phyloP scores from a whole-genome alignment of 306 rosid species.

The Luffa acutangula region DNA sequence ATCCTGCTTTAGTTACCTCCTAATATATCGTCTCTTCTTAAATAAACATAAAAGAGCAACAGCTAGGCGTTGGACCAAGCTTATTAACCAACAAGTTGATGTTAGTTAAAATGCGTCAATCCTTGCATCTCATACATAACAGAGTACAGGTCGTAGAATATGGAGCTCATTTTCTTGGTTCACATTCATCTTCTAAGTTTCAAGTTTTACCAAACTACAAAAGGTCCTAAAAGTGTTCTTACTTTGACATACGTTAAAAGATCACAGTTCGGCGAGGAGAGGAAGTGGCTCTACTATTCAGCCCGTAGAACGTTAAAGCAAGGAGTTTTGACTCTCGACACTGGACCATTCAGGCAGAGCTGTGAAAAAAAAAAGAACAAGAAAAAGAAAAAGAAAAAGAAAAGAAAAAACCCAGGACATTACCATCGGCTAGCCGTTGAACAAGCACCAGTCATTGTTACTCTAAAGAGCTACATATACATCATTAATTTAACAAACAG shows the following conservation, averaged over 20 bases:
- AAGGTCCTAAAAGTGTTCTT: neutral
- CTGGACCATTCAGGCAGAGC: neutral
- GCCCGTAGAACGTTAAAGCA: neutral
- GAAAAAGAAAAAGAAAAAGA: neutral
- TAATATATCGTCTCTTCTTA: neutral
- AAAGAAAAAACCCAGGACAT: neutral
- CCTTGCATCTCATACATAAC: neutral
- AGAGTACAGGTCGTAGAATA: neutral
- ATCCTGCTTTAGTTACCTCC: neutral
- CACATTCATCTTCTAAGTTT: neutral
- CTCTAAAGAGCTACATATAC: slow-evolving; percentile 3
- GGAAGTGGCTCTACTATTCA: neutral
- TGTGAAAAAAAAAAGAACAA: neutral
- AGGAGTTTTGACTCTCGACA: neutral
- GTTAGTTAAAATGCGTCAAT: neutral
- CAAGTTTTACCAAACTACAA: neutral
- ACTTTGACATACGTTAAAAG: neutral
- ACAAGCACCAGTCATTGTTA: neutral
- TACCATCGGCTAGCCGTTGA: neutral
- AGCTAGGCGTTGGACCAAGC: neutral
- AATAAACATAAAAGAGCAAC: neutral
- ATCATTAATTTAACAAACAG: slow-evolving; percentile 1
- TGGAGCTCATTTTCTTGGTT: neutral
- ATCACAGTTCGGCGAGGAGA: neutral
- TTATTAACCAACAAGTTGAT: neutral